phyloP scores from a whole-genome alignment of 2,329 filamentous ascomycete genomes.

The Fusarium sarcochroum region DNA sequence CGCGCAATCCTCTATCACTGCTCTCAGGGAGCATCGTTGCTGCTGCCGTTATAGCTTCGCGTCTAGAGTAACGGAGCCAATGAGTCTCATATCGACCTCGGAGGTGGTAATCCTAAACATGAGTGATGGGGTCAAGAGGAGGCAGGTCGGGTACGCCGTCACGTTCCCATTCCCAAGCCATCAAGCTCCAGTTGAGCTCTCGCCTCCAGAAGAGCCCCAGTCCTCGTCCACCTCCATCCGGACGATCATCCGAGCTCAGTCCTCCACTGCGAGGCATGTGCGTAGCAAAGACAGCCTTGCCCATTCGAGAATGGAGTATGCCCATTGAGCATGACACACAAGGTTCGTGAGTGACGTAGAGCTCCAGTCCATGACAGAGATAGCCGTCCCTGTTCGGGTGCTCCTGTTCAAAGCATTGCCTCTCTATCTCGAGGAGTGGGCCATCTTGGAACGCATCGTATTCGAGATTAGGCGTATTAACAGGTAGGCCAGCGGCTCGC shows the following conservation, averaged over 20 bases:
- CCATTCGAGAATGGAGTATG: constrained; percentile 92
- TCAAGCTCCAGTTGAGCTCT: constrained; percentile 88
- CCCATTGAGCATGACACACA: constrained; percentile 98
- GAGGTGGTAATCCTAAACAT: constrained; percentile 64
- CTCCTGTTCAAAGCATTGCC: constrained; percentile 72
- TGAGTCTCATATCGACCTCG: constrained; percentile 55
- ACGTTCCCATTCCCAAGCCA: constrained; percentile 82
- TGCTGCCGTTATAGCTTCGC: constrained; percentile 17
- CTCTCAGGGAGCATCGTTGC: constrained; percentile 28
- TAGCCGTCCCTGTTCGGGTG: constrained; percentile 84
- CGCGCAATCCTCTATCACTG: constrained; percentile 37
- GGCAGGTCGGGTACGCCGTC: constrained; percentile 56
- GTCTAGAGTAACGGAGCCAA: constrained; percentile 34
- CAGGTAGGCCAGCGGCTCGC: constrained; percentile 53
- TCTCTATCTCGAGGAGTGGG: constrained; percentile 78
- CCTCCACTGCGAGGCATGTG: constrained; percentile 87
- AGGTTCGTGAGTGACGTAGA: constrained; percentile 96
- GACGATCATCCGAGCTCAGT: constrained; percentile 81
- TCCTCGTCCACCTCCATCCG: constrained; percentile 69
- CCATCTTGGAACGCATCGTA: constrained; percentile 77
- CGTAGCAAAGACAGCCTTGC: constrained; percentile 83
- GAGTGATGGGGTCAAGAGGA: constrained; percentile 63
- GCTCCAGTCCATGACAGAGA: constrained; percentile 91
- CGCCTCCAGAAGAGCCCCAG: constrained; percentile 79
- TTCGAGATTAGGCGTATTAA: constrained; percentile 59